Evolutionary conservation across 1,284 basidiomycete species (phyloP).

Genomic region (Quambalaria eucalypti): DNA sequence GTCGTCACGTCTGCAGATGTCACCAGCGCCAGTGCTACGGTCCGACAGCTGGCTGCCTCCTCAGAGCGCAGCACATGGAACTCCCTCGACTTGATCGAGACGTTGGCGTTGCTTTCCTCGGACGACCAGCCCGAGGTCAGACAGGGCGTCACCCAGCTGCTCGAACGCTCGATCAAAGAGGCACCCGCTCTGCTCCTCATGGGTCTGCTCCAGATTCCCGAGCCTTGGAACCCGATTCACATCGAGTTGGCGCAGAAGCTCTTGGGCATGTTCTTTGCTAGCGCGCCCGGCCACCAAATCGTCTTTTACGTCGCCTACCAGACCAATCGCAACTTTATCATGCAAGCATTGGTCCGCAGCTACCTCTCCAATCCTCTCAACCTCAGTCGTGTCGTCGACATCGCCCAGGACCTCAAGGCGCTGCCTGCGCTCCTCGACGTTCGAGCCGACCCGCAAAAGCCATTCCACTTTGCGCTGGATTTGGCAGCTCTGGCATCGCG

Average conservation of each 20-base stretch:
- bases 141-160: conserved; percentile 34
- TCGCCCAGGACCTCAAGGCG: conserved; percentile 87
- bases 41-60: conserved; percentile 61
- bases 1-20: conserved; percentile 29
- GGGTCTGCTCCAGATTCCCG: conserved; percentile 79
- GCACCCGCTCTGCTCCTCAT: conserved; percentile 90
- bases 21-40: conserved; percentile 55
- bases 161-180: conserved; percentile 52
- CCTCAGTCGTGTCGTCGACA: conserved; percentile 85
- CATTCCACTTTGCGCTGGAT: conserved; percentile 69
- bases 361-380: conserved; percentile 87
- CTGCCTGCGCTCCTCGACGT: conserved; percentile 79
- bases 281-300: conserved; percentile 85
- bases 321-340: conserved; percentile 72
- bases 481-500: conserved; percentile 86
- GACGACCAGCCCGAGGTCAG: conserved; percentile 58
- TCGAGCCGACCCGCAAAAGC: conserved; percentile 49
- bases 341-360: conserved; percentile 77
- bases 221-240: conserved; percentile 80
- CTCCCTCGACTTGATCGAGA: conserved; percentile 78
- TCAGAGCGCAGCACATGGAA: conserved; percentile 90
- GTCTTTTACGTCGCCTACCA: conserved; percentile 96
- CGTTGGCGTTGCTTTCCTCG: conserved; percentile 77
- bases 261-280: conserved; percentile 78
- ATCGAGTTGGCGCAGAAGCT: conserved; percentile 76